phyloP scores from a whole-genome alignment of 169 alveolate species.

The Gregarina niphandrodes region DNA sequence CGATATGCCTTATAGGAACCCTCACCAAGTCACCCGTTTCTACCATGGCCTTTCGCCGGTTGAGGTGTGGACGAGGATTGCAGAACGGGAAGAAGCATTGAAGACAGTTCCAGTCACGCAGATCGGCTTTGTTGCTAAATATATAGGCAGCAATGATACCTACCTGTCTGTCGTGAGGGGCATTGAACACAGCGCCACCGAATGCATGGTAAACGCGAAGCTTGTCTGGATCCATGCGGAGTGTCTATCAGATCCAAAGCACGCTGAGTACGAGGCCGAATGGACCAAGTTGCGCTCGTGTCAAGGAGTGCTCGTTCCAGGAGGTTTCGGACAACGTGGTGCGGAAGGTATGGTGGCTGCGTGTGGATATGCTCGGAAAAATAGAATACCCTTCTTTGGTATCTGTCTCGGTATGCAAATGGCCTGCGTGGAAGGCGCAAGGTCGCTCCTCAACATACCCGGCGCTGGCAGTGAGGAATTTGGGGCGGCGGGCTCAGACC shows the following conservation, averaged over 20 bases:
- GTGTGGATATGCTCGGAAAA: slow-evolving; percentile 53
- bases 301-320: slow-evolving; percentile 72
- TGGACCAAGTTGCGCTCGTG: slow-evolving; percentile 38
- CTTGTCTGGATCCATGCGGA: slow-evolving; percentile 37
- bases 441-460: slow-evolving; percentile 11
- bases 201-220: slow-evolving; percentile 39
- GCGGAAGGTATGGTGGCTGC: slow-evolving; percentile 54
- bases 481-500: slow-evolving; percentile 14
- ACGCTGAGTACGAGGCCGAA: slow-evolving; percentile 19
- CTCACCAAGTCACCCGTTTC: no score
- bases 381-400: slow-evolving; percentile 61
- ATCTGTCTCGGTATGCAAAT: slow-evolving; percentile 78
- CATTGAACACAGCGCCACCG: slow-evolving; percentile 69
- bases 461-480: slow-evolving; percentile 39
- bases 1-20: no score
- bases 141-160: slow-evolving; percentile 65
- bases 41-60: no score
- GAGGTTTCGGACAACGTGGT: slow-evolving; percentile 82
- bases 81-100: slow-evolving; percentile 1
- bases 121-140: slow-evolving; percentile 73
- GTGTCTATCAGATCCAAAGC: slow-evolving; percentile 3
- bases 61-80: slow-evolving; percentile 1
- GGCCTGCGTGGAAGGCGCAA: slow-evolving; percentile 43
- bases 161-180: slow-evolving; percentile 68
- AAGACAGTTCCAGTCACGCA: neutral